Evolutionary conservation across 2,329 filamentous ascomycete species (phyloP), one percentile per base, ranked within the genome.

Genomic region (Aspergillus luchuensis): DNA sequence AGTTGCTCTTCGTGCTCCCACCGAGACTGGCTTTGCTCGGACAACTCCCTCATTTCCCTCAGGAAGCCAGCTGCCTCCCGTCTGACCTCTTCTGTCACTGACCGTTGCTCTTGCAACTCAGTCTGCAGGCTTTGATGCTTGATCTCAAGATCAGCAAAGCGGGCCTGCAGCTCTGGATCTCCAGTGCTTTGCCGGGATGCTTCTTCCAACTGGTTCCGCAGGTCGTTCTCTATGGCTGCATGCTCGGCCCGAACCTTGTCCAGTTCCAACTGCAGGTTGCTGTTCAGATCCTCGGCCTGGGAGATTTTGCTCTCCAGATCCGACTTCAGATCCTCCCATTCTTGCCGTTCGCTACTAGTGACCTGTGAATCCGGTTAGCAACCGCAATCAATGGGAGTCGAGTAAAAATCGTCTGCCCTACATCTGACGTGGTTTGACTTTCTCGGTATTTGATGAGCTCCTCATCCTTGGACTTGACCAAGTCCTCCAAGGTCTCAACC

Each of bases 41-140:
- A 96, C 50, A 98, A 83, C 49, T 86, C 81, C 64, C 91, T 88
- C 95, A 98, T 99, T 76, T 99, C 95, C 63, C 86, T 84, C 47
- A 99, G 78, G 73, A 94, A 97, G 53, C 88, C 85, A 59, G 91
- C 88, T 0, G 93, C 92, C 78, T 97, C 91, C 57, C 85, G 86
- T 23, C 91, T 87, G 33, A 97, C 95, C 70, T 97, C 91, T 63
- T 96, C 90, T 0, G 92, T 96, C 2, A 95, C 85, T 59, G 89
- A 85, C 67, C 92, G 89, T 74, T 98, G 94, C 64, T 93, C 84
- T 56, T 82, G 79, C 21, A 94, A 78, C 30, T 89, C 84, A 38
- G 77, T 75, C 64, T 89, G 86, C 21, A 93, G 78, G 47, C 86
- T 85, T 59, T 89, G 84, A 69, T 97, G 91, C 61, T 86, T 80